Conservation (phyloP, 805 yeast species). For the Hanseniaspora occidentalis region DNA sequence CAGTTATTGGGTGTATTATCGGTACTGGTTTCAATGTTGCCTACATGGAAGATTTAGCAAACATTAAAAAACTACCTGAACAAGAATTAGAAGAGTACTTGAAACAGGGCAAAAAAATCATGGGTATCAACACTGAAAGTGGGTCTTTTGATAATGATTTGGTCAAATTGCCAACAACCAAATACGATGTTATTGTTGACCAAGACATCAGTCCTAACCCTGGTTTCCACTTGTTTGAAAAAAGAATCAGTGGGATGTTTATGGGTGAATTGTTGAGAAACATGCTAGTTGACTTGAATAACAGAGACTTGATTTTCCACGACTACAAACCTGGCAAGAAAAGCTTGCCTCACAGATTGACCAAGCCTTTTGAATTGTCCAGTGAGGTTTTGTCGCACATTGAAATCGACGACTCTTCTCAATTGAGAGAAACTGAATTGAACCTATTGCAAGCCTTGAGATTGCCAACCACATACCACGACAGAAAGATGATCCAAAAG, state of each 20-base stretch:
- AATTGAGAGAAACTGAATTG: constrained; percentile 57
- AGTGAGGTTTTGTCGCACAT: constrained; percentile 78
- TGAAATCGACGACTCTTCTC: constrained; percentile 73
- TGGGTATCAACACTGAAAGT: constrained; percentile 96
- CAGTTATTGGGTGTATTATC: constrained; percentile 80
- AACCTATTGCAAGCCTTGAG: constrained; percentile 54
- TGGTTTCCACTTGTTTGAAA: constrained; percentile 86
- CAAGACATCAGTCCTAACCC: constrained; percentile 57
- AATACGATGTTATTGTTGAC: constrained; percentile 65
- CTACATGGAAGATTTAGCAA: constrained; percentile 63
- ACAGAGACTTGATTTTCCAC: constrained; percentile 42
- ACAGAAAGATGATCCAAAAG: constrained; percentile 60
- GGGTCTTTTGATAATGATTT: constrained; percentile 89
- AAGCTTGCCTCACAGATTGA: constrained; percentile 42
- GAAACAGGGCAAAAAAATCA: constrained; percentile 40
- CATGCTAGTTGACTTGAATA: constrained; percentile 54
- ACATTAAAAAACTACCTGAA: constrained; percentile 62
- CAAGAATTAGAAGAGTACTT: constrained; percentile 26
- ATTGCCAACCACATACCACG: constrained; percentile 55
- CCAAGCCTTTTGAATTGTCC: constrained; percentile 65
- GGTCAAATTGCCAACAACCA: constrained; percentile 61
- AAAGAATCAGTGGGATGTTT: constrained; percentile 85
- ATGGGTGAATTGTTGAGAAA: constrained; percentile 81
- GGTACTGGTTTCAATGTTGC: constrained; percentile 99
- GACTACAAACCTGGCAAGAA: constrained; percentile 27